phyloP scores from a whole-genome alignment of 2,329 filamentous ascomycete species.

The Sarocladium oryzae region DNA sequence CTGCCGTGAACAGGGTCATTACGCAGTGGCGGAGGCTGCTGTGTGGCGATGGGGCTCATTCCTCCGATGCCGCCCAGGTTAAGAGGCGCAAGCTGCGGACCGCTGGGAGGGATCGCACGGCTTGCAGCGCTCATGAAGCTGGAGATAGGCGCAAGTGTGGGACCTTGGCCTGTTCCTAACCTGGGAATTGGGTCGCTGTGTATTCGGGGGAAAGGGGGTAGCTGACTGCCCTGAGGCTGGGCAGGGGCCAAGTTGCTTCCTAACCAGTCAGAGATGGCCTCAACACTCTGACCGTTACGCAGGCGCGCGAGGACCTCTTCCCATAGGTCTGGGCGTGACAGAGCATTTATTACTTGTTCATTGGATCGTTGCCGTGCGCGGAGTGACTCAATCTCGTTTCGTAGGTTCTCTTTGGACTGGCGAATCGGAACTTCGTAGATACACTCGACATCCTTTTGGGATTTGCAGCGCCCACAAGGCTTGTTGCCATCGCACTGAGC shows the following conservation, averaged over 20 bases:
- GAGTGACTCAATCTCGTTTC: conserved; percentile 52
- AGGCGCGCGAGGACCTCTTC: conserved; percentile 49
- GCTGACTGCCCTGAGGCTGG: conserved; percentile 13
- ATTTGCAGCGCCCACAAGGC: conserved; percentile 49
- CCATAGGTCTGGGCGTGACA: conserved; percentile 43
- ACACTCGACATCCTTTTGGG: conserved; percentile 49
- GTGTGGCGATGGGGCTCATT: conserved; percentile 9
- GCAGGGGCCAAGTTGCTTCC: conserved; percentile 23
- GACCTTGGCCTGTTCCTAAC: conserved; percentile 5
- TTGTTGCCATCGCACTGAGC: conserved; percentile 51
- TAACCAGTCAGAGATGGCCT: conserved; percentile 51
- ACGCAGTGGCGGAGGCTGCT: conserved; percentile 13
- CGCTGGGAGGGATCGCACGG: conserved; percentile 18
- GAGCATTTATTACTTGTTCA: conserved; percentile 49
- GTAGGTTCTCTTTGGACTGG: conserved; percentile 56
- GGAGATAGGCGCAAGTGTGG: conserved; percentile 16
- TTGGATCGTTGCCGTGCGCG: conserved; percentile 47
- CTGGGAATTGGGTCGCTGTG: background rate
- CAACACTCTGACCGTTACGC: conserved; percentile 46
- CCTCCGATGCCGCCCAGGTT: conserved; percentile 9
- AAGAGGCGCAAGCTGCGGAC: conserved; percentile 13
- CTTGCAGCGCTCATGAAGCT: conserved; percentile 27
- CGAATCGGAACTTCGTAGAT: conserved; percentile 57
- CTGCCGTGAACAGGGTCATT: conserved; percentile 37
- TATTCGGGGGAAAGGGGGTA: conserved; percentile 21